Evolutionary conservation across 441 rosid genomes (phyloP).

Genomic region (Theobroma grandiflorum): DNA sequence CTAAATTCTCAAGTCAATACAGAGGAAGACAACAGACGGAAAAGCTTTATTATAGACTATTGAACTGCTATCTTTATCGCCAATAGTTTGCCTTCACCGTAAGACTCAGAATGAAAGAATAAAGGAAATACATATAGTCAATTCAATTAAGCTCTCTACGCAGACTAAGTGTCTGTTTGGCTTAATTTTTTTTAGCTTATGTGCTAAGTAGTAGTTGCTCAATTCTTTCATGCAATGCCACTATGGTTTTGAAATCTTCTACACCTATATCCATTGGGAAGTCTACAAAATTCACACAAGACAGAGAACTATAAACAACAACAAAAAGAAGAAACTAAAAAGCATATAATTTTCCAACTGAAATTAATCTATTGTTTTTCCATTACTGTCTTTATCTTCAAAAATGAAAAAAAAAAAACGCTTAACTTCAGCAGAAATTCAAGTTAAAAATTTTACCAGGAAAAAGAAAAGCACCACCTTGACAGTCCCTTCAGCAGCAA

Average conservation of each 20-base stretch:
- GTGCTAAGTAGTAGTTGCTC: background rate
- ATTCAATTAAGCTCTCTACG: background rate
- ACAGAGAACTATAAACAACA: background rate
- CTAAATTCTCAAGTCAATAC: background rate
- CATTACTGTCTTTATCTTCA: background rate
- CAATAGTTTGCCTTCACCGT: conserved; percentile 12
- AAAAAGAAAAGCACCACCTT: background rate
- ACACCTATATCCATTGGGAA: background rate
- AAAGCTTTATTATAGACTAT: background rate
- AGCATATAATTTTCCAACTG: background rate
- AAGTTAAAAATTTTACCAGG: background rate
- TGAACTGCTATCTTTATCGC: background rate
- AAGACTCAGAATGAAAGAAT: background rate
- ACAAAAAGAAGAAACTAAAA: background rate
- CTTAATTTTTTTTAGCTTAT: too few species aligned
- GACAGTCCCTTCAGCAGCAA: background rate
- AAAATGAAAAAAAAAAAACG: background rate
- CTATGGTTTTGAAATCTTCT: background rate
- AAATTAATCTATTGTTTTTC: background rate
- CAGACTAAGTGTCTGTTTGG: background rate
- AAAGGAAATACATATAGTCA: background rate
- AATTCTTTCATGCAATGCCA: background rate
- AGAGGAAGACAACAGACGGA: background rate
- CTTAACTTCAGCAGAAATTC: background rate
- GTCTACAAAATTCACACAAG: background rate